Evolutionary conservation across 2,329 filamentous ascomycete species (phyloP).

Genomic region (Grosmannia clavigera): DNA sequence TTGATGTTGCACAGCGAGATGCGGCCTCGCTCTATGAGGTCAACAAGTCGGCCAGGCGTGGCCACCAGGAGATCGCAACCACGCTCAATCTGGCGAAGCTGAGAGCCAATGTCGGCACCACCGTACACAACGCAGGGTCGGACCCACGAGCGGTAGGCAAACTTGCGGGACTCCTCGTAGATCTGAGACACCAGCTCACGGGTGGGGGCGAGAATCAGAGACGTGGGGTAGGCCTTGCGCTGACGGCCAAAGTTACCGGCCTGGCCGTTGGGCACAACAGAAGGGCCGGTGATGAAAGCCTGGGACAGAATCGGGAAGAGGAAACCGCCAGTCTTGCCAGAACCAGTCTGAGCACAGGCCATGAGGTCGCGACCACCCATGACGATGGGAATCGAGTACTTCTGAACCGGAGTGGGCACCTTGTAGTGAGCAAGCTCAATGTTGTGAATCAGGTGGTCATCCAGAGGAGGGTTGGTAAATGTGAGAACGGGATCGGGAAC

Average conservation of each 20-base stretch:
- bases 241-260: slow-evolving; percentile 71
- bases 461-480: slow-evolving; percentile 90
- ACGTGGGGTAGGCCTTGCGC: slow-evolving; percentile 95
- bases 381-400: slow-evolving; percentile 98
- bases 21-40: slow-evolving; percentile 94
- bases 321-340: slow-evolving; percentile 99
- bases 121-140: slow-evolving; percentile 97
- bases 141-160: slow-evolving; percentile 97
- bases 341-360: slow-evolving; percentile 99
- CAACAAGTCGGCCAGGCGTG: slow-evolving; percentile 91
- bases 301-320: slow-evolving; percentile 98
- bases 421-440: slow-evolving; percentile 92
- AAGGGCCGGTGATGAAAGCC: slow-evolving; percentile 83
- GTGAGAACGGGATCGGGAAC: slow-evolving; percentile 83
- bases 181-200: slow-evolving; percentile 99
- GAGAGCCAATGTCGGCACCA: slow-evolving; percentile 95
- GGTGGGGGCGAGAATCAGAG: slow-evolving; percentile 88
- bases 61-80: slow-evolving; percentile 95
- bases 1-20: slow-evolving; percentile 98
- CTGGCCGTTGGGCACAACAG: slow-evolving; percentile 48
- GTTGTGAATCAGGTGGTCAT: slow-evolving; percentile 86
- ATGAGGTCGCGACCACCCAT: slow-evolving; percentile 97
- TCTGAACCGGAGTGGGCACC: slow-evolving; percentile 92
- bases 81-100: slow-evolving; percentile 94
- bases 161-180: slow-evolving; percentile 94